phyloP scores from a whole-genome alignment of 768 basidiomycete genomes.

The Scleroderma bovista region DNA sequence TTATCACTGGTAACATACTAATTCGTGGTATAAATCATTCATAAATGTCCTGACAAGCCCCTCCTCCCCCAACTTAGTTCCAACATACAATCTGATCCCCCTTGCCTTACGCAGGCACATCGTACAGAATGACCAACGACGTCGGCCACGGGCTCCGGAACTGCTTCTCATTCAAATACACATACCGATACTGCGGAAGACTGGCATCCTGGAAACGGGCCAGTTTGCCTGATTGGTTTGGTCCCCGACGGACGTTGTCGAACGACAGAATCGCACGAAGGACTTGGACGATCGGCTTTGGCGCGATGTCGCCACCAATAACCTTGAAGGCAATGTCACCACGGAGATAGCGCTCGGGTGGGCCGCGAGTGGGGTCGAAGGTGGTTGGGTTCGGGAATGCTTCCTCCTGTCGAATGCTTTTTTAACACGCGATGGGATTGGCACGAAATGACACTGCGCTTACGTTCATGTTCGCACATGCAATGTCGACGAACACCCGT shows the following conservation, averaged over 20 bases:
- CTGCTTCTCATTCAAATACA: slow-evolving; percentile 51
- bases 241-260: slow-evolving; percentile 57
- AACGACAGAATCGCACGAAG: slow-evolving; percentile 60
- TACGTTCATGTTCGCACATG: slow-evolving; percentile 53
- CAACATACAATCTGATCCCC: no score
- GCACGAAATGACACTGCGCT: slow-evolving; percentile 19
- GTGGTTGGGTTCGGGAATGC: slow-evolving; percentile 45
- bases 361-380: slow-evolving; percentile 40
- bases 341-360: slow-evolving; percentile 42
- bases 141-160: slow-evolving; percentile 62
- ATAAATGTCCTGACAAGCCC: no score
- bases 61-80: no score
- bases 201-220: slow-evolving; percentile 48
- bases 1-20: no score
- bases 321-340: slow-evolving; percentile 45
- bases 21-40: neutral
- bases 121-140: slow-evolving; percentile 51
- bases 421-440: neutral
- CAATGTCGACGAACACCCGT: slow-evolving; percentile 59
- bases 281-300: slow-evolving; percentile 56
- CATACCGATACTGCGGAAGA: slow-evolving; percentile 44
- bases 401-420: slow-evolving; percentile 34
- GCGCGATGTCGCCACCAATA: slow-evolving; percentile 48
- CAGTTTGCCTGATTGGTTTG: slow-evolving; percentile 61
- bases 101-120: slow-evolving; percentile 15